Percentiles rank a stretch among this genome's conserved stretches.
Evolutionary conservation across 805 yeast species (phyloP).

Genomic region (Cyberlindnera samutprakarnensis): DNA sequence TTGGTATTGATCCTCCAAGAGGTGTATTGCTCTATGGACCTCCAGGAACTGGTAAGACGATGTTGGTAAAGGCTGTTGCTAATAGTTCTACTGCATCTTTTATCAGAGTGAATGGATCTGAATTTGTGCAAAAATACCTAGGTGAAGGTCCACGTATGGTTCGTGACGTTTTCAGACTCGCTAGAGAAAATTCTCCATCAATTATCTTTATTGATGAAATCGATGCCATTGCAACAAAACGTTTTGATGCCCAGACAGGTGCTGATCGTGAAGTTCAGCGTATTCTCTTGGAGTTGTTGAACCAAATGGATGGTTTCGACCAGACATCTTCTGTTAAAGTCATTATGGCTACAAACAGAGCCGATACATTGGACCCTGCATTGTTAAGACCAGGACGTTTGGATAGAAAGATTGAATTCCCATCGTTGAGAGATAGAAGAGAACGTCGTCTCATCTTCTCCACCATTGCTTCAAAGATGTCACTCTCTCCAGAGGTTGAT

Average conservation of each 20-base stretch:
- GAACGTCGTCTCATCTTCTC: conserved; percentile 95
- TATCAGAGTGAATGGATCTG: conserved; percentile 96
- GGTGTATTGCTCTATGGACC: conserved; percentile 98
- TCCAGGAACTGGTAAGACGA: conserved; percentile 99
- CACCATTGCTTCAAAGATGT: conserved; percentile 95
- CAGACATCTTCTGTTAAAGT: conserved; percentile 93
- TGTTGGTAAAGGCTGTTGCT: conserved; percentile 98
- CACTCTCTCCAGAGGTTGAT: conserved; percentile 96
- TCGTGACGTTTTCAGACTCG: conserved; percentile 93
- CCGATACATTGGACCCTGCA: conserved; percentile 99
- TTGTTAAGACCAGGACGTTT: conserved; percentile 96
- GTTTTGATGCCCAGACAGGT: conserved; percentile 99
- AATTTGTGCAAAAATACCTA: conserved; percentile 93
- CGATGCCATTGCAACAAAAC: conserved; percentile 97
- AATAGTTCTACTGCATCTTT: conserved; percentile 93
- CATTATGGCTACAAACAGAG: conserved; percentile 98
- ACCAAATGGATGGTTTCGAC: conserved; percentile 99
- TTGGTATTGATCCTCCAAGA: conserved; percentile 98
- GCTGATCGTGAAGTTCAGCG: conserved; percentile 99
- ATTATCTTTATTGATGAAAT: conserved; percentile 97
- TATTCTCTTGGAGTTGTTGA: conserved; percentile 86
- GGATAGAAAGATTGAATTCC: conserved; percentile 97
- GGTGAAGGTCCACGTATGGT: conserved; percentile 99
- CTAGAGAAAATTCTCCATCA: conserved; percentile 95
- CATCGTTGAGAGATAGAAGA: conserved; percentile 91